Base-by-base conservation (phyloP, 345 rosid genomes). In the Nephelium lappaceum region DNA sequence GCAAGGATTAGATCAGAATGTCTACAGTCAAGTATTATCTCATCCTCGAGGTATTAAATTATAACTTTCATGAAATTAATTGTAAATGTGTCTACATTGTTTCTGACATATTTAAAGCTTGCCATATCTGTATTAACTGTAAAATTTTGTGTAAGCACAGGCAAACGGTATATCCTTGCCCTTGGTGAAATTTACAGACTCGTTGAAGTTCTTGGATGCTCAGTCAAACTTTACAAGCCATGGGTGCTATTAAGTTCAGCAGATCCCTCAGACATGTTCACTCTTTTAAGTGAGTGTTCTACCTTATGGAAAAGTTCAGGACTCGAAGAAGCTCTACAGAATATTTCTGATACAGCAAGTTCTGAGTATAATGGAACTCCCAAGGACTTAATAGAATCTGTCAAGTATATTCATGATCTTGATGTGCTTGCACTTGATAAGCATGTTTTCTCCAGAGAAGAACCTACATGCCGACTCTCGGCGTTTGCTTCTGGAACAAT, bases 141-240 rank as follows among this genome's bases (percentile, higher is more conserved):
- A 38, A n/a, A 80, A 72, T 39, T 78, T 73, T 51, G 15, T 36
- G 15, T 38, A 55, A 71, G 2, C 83, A 8, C 93, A 96, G 99
- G 97, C 66, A 91, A 85, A 87, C 83, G 80, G 55, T 85, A 85
- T 76, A 65, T 86, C 74, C 81, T 89, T 73, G 88, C 98, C 23
- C 91, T 96, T 11, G 95, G 97, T 68, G 98, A 96, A 82, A 86
- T 96, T 75, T 93, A 86, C 87, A 88, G 98, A 87, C 89, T 85
- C n/a, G 86, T 81, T 45, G 86, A 87, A 85, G 88, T 96, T 80
- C 82, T 96, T 67, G 82, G 81, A 84, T 86, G 85, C 62, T 85
- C 98, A 2, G 81, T 80, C 49, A 88, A 83, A 88, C 84, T 92
- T 74, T 93, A 88, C 84, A 91, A 85, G 83, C 95, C 98, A 41